Evolutionary conservation across 257 asterid genomes (phyloP).

Genomic region (Solanum tacnaense): DNA sequence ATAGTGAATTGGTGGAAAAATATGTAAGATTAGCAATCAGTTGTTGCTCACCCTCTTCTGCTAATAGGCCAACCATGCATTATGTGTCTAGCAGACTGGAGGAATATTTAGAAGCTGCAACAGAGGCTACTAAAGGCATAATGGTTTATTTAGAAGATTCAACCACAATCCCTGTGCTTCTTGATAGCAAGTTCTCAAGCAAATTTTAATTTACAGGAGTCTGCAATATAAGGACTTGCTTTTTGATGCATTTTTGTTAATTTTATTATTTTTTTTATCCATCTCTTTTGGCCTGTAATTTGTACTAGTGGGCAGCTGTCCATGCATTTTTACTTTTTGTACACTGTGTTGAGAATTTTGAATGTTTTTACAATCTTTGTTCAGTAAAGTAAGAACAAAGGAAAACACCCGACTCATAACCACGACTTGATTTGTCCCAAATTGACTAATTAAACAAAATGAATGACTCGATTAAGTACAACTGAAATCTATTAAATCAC

Average conservation of each 20-base stretch:
- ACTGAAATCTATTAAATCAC: not conserved
- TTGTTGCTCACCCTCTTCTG: conserved; percentile 14
- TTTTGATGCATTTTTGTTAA: not conserved
- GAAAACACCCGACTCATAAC: not conserved
- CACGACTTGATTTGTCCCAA: not conserved
- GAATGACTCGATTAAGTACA: not conserved
- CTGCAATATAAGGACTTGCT: not conserved
- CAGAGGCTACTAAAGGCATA: not conserved
- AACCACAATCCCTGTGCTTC: not conserved
- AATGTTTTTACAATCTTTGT: not conserved
- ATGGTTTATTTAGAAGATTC: not conserved
- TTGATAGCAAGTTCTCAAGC: not conserved
- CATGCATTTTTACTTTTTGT: not conserved
- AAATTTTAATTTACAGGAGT: not conserved
- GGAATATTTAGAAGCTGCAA: conserved; percentile 10
- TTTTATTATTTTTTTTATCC: not conserved
- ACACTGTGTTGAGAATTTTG: not conserved
- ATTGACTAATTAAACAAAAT: not conserved
- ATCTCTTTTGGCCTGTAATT: not conserved
- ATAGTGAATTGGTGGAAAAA: conserved; percentile 14
- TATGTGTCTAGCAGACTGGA: conserved; percentile 19
- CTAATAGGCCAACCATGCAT: conserved; percentile 27
- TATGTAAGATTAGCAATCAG: conserved; percentile 27
- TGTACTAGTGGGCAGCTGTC: not conserved
- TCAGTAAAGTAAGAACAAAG: not conserved